Evolutionary conservation across 257 asterid species (phyloP).

Genomic region (Echites panduratus): DNA sequence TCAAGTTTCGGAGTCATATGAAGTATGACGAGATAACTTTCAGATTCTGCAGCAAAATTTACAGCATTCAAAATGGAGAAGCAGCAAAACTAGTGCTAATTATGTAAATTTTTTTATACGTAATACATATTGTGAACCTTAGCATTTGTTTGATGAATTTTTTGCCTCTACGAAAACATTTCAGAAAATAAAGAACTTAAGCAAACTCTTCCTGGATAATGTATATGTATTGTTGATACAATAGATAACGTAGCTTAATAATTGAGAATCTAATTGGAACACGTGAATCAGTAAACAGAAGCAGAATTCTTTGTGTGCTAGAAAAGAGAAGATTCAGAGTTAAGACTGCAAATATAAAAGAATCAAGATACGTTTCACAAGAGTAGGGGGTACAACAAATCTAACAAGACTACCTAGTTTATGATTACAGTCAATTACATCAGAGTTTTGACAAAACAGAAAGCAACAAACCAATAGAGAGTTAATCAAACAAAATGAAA

Average conservation of each 20-base stretch:
- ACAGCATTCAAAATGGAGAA: not conserved
- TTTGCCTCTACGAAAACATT: not conserved
- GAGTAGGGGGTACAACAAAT: not conserved
- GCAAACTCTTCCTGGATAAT: not conserved
- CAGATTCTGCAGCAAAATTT: not conserved
- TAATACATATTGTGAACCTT: constrained; percentile 1
- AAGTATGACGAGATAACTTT: not conserved
- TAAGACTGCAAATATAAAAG: not conserved
- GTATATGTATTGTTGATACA: not conserved
- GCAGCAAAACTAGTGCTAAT: not conserved
- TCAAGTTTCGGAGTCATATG: not conserved
- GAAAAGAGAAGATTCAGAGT: not conserved
- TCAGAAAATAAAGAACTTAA: not conserved
- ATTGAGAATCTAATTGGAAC: not conserved
- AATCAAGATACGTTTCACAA: not conserved
- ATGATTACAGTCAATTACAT: not conserved
- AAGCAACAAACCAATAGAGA: not conserved
- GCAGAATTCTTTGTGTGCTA: not conserved
- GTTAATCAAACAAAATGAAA: not conserved
- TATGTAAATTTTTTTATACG: not conserved
- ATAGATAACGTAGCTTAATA: not conserved
- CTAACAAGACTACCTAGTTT: not conserved
- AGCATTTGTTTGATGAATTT: not conserved
- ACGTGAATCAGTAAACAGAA: not conserved
- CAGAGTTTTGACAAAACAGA: not conserved